phyloP scores from a whole-genome alignment of 495 filamentous ascomycete species.

The Talaromyces liani region DNA sequence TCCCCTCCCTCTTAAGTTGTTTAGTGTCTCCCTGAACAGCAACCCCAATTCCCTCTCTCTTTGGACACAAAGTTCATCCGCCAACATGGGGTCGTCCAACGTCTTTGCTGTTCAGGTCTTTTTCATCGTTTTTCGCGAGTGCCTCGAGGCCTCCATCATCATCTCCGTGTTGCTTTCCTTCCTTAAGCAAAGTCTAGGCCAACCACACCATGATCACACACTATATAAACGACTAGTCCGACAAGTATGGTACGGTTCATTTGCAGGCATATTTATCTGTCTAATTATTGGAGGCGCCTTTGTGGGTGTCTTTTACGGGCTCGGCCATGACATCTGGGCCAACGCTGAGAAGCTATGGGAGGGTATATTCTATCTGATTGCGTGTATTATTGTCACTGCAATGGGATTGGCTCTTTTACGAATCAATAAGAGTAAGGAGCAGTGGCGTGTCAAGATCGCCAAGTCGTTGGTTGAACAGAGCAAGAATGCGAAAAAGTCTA shows the following conservation, averaged over 20 bases:
- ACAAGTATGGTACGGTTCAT: slow-evolving; percentile 70
- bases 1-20: neutral
- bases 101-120: slow-evolving; percentile 69
- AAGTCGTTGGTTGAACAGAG: slow-evolving; percentile 51
- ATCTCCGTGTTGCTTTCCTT: slow-evolving; percentile 78
- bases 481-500: slow-evolving; percentile 13
- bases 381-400: slow-evolving; percentile 67
- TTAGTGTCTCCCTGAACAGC: neutral
- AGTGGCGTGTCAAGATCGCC: slow-evolving; percentile 76
- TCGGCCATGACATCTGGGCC: slow-evolving; percentile 58
- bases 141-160: slow-evolving; percentile 71
- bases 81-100: slow-evolving; percentile 40
- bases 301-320: slow-evolving; percentile 73
- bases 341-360: slow-evolving; percentile 70
- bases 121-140: slow-evolving; percentile 82
- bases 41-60: neutral
- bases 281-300: slow-evolving; percentile 61
- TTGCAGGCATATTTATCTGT: slow-evolving; percentile 56
- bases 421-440: slow-evolving; percentile 78
- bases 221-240: slow-evolving; percentile 62
- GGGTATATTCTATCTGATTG: slow-evolving; percentile 63
- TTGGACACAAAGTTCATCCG: neutral
- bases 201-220: slow-evolving; percentile 38
- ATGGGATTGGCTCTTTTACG: slow-evolving; percentile 73
- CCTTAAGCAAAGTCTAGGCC: slow-evolving; percentile 67